These are phyloP conservation scores for Groenewaldozyma salmanticensis DNA, from an alignment of 805 yeast species.

Conservation along the genomic window DNA sequence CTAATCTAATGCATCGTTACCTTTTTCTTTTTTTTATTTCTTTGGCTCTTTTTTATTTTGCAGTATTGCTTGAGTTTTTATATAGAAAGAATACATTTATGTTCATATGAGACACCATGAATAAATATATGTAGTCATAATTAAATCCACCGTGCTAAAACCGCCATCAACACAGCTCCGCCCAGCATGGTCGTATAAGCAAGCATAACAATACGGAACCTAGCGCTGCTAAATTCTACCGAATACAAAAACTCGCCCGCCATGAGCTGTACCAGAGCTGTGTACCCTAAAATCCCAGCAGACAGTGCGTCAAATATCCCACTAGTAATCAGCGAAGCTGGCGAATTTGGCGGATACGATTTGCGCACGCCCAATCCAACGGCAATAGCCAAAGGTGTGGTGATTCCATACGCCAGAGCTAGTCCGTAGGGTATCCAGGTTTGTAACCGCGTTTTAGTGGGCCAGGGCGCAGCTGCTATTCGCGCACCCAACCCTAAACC, in stretches of 20 bases:
- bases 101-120: no score
- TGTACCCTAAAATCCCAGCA: constrained; percentile 67
- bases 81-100: no score
- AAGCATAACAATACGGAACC: constrained; percentile 12
- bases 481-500: constrained; percentile 81
- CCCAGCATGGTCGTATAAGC: constrained; percentile 30
- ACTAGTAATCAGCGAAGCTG: constrained; percentile 49
- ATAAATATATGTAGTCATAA: no score
- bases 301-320: constrained; percentile 71
- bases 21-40: no score
- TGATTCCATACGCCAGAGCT: constrained; percentile 42
- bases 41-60: no score
- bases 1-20: no score
- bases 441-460: constrained; percentile 25
- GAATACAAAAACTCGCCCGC: constrained; percentile 59
- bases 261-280: constrained; percentile 70
- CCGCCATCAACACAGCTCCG: constrained; percentile 55
- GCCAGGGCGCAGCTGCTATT: constrained; percentile 55
- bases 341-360: constrained; percentile 42
- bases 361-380: constrained; percentile 69
- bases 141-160: constrained; percentile 56
- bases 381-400: constrained; percentile 69
- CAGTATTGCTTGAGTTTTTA: no score
- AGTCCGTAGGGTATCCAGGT: constrained; percentile 44
- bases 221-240: constrained; percentile 23